These are phyloP conservation scores for Nannizzia gypsea DNA, from an alignment of 2,329 filamentous ascomycete genomes.

Conservation along the genomic window DNA sequence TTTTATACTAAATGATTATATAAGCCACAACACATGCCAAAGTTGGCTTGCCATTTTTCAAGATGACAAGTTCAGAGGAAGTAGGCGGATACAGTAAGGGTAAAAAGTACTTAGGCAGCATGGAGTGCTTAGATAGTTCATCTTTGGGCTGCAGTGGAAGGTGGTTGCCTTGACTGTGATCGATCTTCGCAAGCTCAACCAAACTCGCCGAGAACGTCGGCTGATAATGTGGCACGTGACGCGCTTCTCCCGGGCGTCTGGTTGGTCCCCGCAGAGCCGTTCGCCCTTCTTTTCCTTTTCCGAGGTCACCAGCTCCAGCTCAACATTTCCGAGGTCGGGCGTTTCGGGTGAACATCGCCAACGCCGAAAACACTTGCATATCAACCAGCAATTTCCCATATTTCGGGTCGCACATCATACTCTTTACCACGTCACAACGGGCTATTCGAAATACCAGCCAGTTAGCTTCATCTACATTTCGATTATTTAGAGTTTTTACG, in stretches of 20 bases:
- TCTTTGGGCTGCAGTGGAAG: too few relatives aligned
- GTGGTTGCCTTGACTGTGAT: too few relatives aligned
- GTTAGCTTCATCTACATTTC: background rate
- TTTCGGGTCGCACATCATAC: background rate
- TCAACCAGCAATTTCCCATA: too few relatives aligned
- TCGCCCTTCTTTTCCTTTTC: background rate
- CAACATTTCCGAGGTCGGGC: background rate
- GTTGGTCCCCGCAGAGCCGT: background rate
- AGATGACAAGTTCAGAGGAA: background rate
- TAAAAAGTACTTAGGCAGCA: too few relatives aligned
- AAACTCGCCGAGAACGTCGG: background rate
- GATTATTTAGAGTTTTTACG: background rate
- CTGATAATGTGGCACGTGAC: background rate
- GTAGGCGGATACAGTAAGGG: background rate
- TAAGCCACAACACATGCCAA: background rate
- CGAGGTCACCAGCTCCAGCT: too few relatives aligned
- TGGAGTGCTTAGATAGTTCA: too few relatives aligned
- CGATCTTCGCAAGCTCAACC: background rate
- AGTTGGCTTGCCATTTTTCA: background rate
- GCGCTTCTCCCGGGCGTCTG: background rate
- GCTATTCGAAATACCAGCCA: background rate
- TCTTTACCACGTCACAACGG: background rate
- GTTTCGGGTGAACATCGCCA: background rate
- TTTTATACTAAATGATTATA: background rate
- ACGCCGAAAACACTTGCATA: background rate